Evolutionary conservation across 345 rosid species (phyloP).

Genomic region (Gossypium ekmanianum): DNA sequence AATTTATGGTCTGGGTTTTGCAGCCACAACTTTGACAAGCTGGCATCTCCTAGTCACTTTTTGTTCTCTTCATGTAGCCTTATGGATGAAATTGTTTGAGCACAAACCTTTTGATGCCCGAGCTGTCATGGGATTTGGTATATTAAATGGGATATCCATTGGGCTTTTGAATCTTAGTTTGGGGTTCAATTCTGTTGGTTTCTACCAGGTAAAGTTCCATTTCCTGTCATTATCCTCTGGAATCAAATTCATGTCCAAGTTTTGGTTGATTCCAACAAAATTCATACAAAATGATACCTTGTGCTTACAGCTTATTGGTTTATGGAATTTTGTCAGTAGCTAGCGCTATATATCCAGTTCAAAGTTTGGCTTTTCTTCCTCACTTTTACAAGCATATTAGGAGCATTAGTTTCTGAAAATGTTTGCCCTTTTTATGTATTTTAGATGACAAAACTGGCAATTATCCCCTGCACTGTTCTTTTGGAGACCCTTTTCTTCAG

Average conservation of each 20-base stretch:
- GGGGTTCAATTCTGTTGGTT: constrained; percentile 98
- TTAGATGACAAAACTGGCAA: constrained; percentile 98
- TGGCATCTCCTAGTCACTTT: constrained; percentile 99
- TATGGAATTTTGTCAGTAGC: neutral
- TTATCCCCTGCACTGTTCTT: constrained; percentile 96
- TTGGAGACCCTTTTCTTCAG: constrained; percentile 97
- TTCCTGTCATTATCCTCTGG: neutral
- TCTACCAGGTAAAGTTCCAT: constrained; percentile 70
- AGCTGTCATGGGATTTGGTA: constrained; percentile 99
- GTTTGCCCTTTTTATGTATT: constrained; percentile 16
- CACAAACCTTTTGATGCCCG: constrained; percentile 99
- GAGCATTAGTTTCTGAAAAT: constrained; percentile 19
- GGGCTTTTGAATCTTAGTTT: constrained; percentile 95
- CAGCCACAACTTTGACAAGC: constrained; percentile 99
- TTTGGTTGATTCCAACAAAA: neutral
- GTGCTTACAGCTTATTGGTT: neutral
- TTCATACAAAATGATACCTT: neutral
- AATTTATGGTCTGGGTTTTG: constrained; percentile 13
- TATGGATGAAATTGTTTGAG: constrained; percentile 95
- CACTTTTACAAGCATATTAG: neutral
- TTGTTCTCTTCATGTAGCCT: constrained; percentile 95
- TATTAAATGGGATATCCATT: constrained; percentile 91
- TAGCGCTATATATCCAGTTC: constrained; percentile 4
- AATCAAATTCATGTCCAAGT: neutral
- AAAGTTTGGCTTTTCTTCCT: neutral